Evolutionary conservation across 1,139 yeast species (phyloP).

Genomic region (Candida tunisiensis): DNA sequence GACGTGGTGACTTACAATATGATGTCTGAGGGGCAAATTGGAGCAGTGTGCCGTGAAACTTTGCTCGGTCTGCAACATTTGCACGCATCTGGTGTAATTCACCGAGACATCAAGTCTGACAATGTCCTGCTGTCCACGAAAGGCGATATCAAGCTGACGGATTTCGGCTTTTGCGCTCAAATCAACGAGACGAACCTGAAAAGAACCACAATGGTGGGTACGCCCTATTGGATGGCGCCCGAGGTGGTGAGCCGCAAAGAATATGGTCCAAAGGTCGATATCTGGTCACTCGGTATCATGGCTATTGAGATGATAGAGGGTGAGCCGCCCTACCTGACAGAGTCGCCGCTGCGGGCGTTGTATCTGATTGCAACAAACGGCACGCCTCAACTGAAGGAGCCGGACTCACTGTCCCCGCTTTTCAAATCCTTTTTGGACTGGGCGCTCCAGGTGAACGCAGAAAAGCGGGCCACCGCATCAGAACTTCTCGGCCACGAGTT

Average conservation of each 20-base stretch:
- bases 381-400: constrained; percentile 82
- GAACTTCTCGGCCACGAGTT: constrained; percentile 61
- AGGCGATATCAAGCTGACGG: constrained; percentile 77
- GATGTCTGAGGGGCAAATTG: constrained; percentile 96
- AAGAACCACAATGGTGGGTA: constrained; percentile 98
- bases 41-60: constrained; percentile 89
- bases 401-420: constrained; percentile 54
- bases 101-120: constrained; percentile 92
- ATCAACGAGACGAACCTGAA: constrained; percentile 72
- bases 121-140: constrained; percentile 66
- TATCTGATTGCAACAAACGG: constrained; percentile 93
- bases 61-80: constrained; percentile 70
- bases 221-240: constrained; percentile 99
- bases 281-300: constrained; percentile 97
- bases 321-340: constrained; percentile 94
- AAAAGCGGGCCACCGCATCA: constrained; percentile 65
- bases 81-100: constrained; percentile 89
- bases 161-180: constrained; percentile 82
- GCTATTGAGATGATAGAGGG: constrained; percentile 98
- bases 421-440: constrained; percentile 57
- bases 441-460: constrained; percentile 76
- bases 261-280: constrained; percentile 93
- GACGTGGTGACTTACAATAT: constrained; percentile 92
- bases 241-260: constrained; percentile 90
- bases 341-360: constrained; percentile 82